Conservation (phyloP, 192 early-diverging fungal genomes). For the Spizellomyces punctatus region DNA sequence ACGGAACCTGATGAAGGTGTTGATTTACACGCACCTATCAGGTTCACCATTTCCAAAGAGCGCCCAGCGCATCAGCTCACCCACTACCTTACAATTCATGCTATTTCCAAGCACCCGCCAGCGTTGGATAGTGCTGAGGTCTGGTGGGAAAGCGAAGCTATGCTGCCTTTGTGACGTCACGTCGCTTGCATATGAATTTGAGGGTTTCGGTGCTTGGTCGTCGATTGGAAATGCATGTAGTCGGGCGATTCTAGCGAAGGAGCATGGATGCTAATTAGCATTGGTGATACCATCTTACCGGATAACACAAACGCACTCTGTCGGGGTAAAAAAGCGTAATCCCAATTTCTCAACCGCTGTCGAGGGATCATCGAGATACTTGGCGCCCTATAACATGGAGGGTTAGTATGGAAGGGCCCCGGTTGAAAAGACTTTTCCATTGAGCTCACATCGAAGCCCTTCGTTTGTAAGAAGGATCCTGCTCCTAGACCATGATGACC, state of each 20-base stretch:
- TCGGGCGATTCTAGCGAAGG: constrained; percentile 52
- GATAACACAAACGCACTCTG: constrained; percentile 40
- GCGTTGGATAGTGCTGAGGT: constrained; percentile 68
- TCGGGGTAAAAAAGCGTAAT: constrained; percentile 80
- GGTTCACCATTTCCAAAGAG: constrained; percentile 2
- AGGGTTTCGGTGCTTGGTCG: background rate
- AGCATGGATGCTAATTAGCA: too few species aligned
- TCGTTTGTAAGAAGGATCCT: constrained; percentile 78
- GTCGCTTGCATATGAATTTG: background rate
- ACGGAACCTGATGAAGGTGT: too few species aligned
- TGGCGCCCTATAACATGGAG: constrained; percentile 17
- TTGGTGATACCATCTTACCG: too few species aligned
- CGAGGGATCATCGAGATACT: constrained; percentile 59
- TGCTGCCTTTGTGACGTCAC: background rate
- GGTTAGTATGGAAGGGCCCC: too few species aligned
- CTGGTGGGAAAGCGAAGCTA: constrained; percentile 71
- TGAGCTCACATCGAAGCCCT: constrained; percentile 58
- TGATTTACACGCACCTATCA: too few species aligned
- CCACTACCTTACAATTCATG: constrained; percentile 82
- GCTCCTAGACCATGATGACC: constrained; percentile 78
- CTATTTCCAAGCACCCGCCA: constrained; percentile 92
- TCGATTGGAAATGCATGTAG: constrained; percentile 80
- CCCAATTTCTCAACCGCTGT: constrained; percentile 69
- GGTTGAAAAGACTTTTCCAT: too few species aligned
- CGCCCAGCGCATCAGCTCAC: constrained; percentile 62